A percentile compares a stretch with the other conserved stretches of the same genome.
These are phyloP conservation scores for Evernia prunastri DNA, from an alignment of 495 filamentous ascomycete genomes.

Conservation along the genomic window DNA sequence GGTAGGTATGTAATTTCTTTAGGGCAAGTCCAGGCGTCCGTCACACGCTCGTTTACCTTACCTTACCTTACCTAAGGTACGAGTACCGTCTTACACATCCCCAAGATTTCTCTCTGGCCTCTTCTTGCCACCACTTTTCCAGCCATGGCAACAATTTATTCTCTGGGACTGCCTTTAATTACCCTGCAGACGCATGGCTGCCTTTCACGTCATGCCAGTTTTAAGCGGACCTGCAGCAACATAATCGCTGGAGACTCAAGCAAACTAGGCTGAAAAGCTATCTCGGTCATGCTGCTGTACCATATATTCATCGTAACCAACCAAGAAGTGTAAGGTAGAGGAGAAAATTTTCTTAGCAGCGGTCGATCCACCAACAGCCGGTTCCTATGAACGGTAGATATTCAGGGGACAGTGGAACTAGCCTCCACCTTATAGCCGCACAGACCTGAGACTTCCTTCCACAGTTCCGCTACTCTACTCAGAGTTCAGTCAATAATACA, in stretches of 20 bases:
- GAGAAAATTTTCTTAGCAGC: background rate
- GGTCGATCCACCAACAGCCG: constrained; percentile 12
- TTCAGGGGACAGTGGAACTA: constrained; percentile 12
- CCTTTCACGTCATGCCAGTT: constrained; percentile 5
- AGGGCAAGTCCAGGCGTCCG: constrained; percentile 10
- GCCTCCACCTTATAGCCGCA: constrained; percentile 15
- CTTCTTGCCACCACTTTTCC: too few relatives aligned
- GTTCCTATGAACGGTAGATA: constrained; percentile 11
- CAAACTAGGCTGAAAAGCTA: background rate
- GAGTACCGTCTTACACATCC: background rate
- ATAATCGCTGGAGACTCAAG: too few relatives aligned
- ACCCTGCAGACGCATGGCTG: constrained; percentile 14
- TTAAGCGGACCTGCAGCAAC: constrained; percentile 1
- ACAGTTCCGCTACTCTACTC: too few relatives aligned
- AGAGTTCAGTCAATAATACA: background rate
- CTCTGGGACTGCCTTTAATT: background rate
- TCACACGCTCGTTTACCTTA: too few relatives aligned
- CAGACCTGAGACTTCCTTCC: constrained; percentile 6
- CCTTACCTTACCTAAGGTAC: too few relatives aligned
- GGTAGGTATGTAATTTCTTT: background rate
- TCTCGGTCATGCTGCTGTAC: background rate
- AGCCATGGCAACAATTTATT: background rate
- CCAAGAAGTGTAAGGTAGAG: background rate
- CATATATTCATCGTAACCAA: background rate
- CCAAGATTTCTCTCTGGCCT: too few relatives aligned